Base-by-base conservation (phyloP, 1,139 yeast species). In the Suhomyces taliae region DNA sequence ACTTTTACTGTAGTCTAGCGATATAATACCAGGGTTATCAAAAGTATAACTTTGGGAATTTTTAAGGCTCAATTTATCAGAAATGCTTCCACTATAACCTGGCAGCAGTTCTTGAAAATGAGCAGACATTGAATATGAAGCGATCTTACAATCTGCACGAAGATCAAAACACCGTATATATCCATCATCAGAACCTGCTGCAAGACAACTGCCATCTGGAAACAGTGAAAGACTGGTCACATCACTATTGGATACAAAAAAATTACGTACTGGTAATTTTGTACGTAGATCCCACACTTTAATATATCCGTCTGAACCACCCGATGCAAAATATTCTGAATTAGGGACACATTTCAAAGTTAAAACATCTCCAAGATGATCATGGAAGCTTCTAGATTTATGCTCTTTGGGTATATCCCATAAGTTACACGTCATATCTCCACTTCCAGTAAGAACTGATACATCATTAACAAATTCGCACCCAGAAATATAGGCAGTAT, bases 131-230 rank as follows among this genome's bases (percentile, higher is more conserved):
- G 77, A 66, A 64, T 83, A 89, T 12, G 61, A 62, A 6, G 82
- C 76, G 39, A 90, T 62, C 53, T 82, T 85, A 54, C 95, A 82
- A 62, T 87, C 96, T 5, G 91, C 77, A 51, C 97, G 74, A 41
- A 87, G 64, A 61, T 91, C 97, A 64, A 81, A 87, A 45, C 89
- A 64, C 46, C 88, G 75, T n/a, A 88, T 72, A 0, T 76, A 62
- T 1, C 95, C 93, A 61, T 89, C 95, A 57, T 90, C 97, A 37
- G 89, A 79, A 1, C 96, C 97, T 2, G 83, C 74, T 0, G 78
- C 79, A 55, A 86, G 79, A 0, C 89, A 76, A 48, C 79, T 70
- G 2, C 90, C 91, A 53, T 83, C 87, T 8, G 91, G 90, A 61
- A 86, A 86, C 59, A 82, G 81, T 53, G 79, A 74, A 7, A 87